phyloP scores from a whole-genome alignment of 2,329 filamentous ascomycete species.

The Coniochaeta sp. region DNA sequence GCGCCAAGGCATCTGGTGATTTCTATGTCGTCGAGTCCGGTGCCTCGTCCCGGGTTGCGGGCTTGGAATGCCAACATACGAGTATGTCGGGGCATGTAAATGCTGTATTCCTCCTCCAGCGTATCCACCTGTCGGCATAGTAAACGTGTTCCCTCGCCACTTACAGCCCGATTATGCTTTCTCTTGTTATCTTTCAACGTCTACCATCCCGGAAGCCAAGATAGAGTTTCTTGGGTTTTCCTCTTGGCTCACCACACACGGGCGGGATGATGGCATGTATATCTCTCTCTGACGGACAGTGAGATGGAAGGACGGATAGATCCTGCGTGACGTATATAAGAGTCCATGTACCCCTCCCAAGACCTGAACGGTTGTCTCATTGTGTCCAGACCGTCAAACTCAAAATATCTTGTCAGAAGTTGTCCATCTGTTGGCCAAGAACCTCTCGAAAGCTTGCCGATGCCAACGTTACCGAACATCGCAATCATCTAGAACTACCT shows the following conservation, averaged over 20 bases:
- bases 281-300: neutral
- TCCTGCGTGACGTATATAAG: neutral
- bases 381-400: neutral
- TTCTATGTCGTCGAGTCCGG: neutral
- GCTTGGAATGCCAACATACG: neutral
- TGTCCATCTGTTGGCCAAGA: neutral
- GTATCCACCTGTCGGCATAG: neutral
- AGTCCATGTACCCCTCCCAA: neutral
- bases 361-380: neutral
- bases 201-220: conserved; percentile 1
- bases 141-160: neutral
- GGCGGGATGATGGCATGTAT: neutral
- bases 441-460: neutral
- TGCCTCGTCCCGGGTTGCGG: neutral
- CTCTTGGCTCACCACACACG: neutral
- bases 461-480: neutral
- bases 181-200: neutral
- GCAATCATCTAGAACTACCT: conserved; percentile 4
- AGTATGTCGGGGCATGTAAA: neutral
- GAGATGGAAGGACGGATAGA: neutral
- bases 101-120: neutral
- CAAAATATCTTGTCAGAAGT: neutral
- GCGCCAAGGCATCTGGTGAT: neutral
- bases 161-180: neutral
- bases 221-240: neutral